phyloP scores from a whole-genome alignment of 2,329 filamentous ascomycete genomes.

The Tolypocladium endophyticum region DNA sequence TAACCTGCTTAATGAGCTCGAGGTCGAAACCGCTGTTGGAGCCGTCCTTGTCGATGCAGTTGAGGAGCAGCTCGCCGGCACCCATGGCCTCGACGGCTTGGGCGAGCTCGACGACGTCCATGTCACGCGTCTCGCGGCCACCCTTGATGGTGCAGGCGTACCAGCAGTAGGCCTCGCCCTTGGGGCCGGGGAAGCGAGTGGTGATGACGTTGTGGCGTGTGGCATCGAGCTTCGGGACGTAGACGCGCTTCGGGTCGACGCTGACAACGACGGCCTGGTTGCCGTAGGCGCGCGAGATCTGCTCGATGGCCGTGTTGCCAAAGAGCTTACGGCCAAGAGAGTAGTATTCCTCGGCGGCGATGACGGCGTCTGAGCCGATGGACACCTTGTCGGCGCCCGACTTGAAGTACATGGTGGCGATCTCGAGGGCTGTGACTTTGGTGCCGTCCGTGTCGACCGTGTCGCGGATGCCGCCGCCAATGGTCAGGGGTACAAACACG shows the following conservation, averaged over 20 bases:
- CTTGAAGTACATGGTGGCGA: slow-evolving; percentile 95
- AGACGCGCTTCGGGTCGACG: slow-evolving; percentile 86
- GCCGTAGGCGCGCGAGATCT: slow-evolving; percentile 86
- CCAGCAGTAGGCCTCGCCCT: slow-evolving; percentile 79
- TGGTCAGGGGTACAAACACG: slow-evolving; percentile 91
- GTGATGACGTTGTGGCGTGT: slow-evolving; percentile 62
- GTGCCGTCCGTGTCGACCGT: slow-evolving; percentile 82
- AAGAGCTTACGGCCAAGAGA: slow-evolving; percentile 55
- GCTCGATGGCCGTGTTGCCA: slow-evolving; percentile 86
- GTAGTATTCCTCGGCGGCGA: slow-evolving; percentile 87
- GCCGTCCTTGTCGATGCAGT: slow-evolving; percentile 96
- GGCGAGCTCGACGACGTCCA: slow-evolving; percentile 83
- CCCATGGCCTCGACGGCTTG: slow-evolving; percentile 94
- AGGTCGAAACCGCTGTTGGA: slow-evolving; percentile 91
- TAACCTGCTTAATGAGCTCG: slow-evolving; percentile 82
- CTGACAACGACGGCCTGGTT: slow-evolving; percentile 95
- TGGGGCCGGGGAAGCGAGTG: slow-evolving; percentile 59
- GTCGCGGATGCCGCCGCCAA: slow-evolving; percentile 91
- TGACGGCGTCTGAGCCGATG: slow-evolving; percentile 89
- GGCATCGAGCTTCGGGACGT: slow-evolving; percentile 63
- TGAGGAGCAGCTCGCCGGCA: slow-evolving; percentile 84
- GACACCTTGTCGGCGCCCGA: slow-evolving; percentile 95
- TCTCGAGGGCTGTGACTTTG: slow-evolving; percentile 78
- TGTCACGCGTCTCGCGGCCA: slow-evolving; percentile 83
- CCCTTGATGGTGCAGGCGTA: slow-evolving; percentile 97